Evolutionary conservation across 257 asterid genomes (phyloP).

Genomic region (Lycium ferocissimum): DNA sequence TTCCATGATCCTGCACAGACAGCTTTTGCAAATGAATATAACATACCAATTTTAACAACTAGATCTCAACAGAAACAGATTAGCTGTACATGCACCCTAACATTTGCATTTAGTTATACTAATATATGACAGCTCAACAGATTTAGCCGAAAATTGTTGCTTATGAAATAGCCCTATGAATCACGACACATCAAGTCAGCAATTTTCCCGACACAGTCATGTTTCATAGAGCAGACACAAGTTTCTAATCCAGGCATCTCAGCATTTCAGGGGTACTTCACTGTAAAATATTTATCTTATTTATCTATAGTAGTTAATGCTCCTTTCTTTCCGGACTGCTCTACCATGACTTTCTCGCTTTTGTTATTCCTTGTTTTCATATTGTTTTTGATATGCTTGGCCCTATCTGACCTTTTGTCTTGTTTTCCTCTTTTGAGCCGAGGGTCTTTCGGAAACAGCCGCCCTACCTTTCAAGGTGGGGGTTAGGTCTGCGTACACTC

Average conservation of each 20-base stretch:
- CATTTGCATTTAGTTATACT: not conserved
- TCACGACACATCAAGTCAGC: constrained; percentile 7
- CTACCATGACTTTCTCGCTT: too few relatives aligned
- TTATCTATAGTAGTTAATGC: too few relatives aligned
- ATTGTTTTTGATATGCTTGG: too few relatives aligned
- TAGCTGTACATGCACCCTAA: constrained; percentile 12
- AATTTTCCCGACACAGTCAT: not conserved
- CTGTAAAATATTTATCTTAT: constrained; percentile 6
- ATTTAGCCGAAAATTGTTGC: constrained; percentile 3
- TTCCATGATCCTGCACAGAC: constrained; percentile 12
- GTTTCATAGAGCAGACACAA: constrained; percentile 17
- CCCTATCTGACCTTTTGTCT: too few relatives aligned
- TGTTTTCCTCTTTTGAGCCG: too few relatives aligned
- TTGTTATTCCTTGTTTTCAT: too few relatives aligned
- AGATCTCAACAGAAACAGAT: not conserved
- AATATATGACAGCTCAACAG: constrained; percentile 11
- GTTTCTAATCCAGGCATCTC: not conserved
- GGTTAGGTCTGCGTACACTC: too few relatives aligned
- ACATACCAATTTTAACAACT: not conserved
- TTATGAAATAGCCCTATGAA: constrained; percentile 8
- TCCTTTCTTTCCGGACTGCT: too few relatives aligned
- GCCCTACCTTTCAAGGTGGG: too few relatives aligned
- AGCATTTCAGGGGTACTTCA: constrained; percentile 22
- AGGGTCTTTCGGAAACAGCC: too few relatives aligned
- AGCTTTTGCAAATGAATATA: constrained; percentile 2